Evolutionary conservation across 495 filamentous ascomycete genomes (phyloP), one percentile per base, ranked within the genome.

Genomic region (Podospora conica): DNA sequence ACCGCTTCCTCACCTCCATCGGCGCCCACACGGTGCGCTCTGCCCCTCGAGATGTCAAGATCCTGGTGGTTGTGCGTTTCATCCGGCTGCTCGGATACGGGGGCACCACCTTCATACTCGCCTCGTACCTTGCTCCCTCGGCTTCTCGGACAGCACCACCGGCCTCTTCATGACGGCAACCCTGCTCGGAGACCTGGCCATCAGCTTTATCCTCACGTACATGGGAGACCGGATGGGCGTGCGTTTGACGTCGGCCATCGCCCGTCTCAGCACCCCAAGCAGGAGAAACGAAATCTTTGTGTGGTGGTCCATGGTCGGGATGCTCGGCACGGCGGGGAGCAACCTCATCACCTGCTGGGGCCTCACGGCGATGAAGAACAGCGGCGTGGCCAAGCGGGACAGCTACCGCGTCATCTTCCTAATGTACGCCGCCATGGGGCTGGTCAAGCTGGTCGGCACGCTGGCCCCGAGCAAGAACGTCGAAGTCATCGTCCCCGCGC

Each of bases 391-490:
- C 2, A 23, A 25, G 20, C 11, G 40, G 4, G 40, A 62, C 60
- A 53, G 60, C 60, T 62, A 62, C 60, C 60, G 60, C 40, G 31
- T 62, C 60, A 10, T 62, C 0, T 62, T 62, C 20, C 10, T 62
- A 3, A 21, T 33, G n/a, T 62, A 62, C 25, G 60, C 60, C 4
- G 40, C 60, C 40, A 62, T 62, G 29, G 60, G 60, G 10, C 29
- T 62, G 9, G 31, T 62, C 60, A 62, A 62, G 23, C 31, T 62
- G 4, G 0, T 27, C 5, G 40, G 60, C 40, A 11, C 60, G 20
- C 29, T 33, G 23, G 40, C 20, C 22, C 60, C 54, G 33, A 62
- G 60, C 60, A 53, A 12, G 0, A 21, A 62, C 31, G 60, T 54
- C 40, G 60, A 62, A 20, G 60, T 62, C 22, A 18, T 23, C 25